Evolutionary conservation across 495 filamentous ascomycete species (phyloP).

Genomic region (Polyplosphaeria fusca): DNA sequence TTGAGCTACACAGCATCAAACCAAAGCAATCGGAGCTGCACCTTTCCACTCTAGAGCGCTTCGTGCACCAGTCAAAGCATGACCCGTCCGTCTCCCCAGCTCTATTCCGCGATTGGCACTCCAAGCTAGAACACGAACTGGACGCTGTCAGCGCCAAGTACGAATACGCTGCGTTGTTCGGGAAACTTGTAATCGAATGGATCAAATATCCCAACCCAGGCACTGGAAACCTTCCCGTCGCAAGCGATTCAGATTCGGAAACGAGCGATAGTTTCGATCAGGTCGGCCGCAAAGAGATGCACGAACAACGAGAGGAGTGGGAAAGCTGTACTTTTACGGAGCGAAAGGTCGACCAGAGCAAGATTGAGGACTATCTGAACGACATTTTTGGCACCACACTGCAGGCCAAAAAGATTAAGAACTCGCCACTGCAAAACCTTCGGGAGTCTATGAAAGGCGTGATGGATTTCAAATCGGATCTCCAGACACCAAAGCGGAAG

Average conservation of each 20-base stretch:
- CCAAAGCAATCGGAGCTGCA: conserved; percentile 1
- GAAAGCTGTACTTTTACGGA: conserved; percentile 57
- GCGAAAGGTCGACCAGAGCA: conserved; percentile 30
- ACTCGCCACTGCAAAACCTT: conserved; percentile 30
- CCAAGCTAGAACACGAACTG: conserved; percentile 26
- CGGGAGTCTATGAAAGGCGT: conserved; percentile 24
- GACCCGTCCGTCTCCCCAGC: conserved; percentile 44
- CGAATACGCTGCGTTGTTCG: conserved; percentile 36
- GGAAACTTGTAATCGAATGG: conserved; percentile 36
- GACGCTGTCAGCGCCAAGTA: conserved; percentile 36
- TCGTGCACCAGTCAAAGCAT: conserved; percentile 44
- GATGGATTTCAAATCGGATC: conserved; percentile 23
- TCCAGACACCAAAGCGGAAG: conserved; percentile 4
- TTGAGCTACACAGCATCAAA: conserved; percentile 15
- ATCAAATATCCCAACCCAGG: conserved; percentile 20
- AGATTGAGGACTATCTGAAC: conserved; percentile 34
- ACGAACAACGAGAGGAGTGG: conserved; percentile 52
- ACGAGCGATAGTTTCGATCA: conserved; percentile 37
- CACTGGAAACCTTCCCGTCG: conserved; percentile 3
- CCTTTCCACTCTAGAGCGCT: conserved; percentile 40
- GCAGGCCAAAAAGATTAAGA: conserved; percentile 30
- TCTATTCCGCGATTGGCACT: conserved; percentile 34
- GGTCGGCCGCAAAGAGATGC: conserved; percentile 49
- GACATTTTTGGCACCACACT: conserved; percentile 35
- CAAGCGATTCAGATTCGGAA: conserved; percentile 6